A percentile compares a stretch with the other conserved stretches of the same genome.
phyloP scores from a whole-genome alignment of 805 yeast genomes.

The Diddensiella santjacobensis region DNA sequence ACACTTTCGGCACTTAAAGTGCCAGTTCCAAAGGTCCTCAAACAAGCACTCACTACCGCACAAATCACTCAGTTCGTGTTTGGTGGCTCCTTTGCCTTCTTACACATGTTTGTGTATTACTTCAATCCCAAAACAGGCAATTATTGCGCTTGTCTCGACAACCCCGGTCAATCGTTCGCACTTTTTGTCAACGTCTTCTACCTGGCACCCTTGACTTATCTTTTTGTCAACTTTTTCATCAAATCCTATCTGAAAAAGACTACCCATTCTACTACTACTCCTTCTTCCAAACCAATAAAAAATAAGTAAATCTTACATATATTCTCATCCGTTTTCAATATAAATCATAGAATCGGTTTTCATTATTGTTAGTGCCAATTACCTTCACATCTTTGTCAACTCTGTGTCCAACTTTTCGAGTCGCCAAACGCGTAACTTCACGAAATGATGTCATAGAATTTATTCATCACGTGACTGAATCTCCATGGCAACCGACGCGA shows the following conservation, averaged over 20 bases:
- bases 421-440: too few relatives aligned
- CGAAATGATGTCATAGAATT: too few relatives aligned
- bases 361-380: too few relatives aligned
- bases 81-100: slow-evolving; percentile 65
- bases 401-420: too few relatives aligned
- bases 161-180: slow-evolving; percentile 61
- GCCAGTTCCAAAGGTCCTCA: slow-evolving; percentile 53
- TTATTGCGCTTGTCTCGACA: slow-evolving; percentile 49
- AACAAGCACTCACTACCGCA: slow-evolving; percentile 57
- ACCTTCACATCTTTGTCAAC: too few relatives aligned
- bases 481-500: too few relatives aligned
- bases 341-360: too few relatives aligned
- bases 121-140: slow-evolving; percentile 44
- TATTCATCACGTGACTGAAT: too few relatives aligned
- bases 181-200: slow-evolving; percentile 58
- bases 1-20: slow-evolving; percentile 56
- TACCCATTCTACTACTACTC: too few relatives aligned
- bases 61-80: slow-evolving; percentile 66
- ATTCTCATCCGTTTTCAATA: too few relatives aligned
- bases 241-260: slow-evolving; percentile 33
- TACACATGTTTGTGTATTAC: slow-evolving; percentile 59
- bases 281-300: too few relatives aligned
- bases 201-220: slow-evolving; percentile 61
- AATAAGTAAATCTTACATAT: too few relatives aligned
- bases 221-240: slow-evolving; percentile 62